Conservation (phyloP, 1,139 yeast genomes). For the Torulaspora globosa region DNA sequence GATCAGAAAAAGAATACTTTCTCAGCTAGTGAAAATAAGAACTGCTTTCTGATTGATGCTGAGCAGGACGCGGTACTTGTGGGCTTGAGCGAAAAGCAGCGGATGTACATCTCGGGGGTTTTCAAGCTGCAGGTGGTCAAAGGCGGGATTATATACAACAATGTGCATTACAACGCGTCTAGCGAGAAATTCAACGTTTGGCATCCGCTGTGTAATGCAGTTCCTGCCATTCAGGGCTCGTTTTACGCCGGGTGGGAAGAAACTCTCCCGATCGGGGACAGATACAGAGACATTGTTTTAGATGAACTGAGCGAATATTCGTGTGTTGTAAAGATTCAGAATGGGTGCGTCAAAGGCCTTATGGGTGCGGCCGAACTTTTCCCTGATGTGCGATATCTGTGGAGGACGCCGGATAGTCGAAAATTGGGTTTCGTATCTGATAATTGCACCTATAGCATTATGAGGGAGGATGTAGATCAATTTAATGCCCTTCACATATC, state of each 20-base stretch:
- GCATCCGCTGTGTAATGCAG: conserved; percentile 52
- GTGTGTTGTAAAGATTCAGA: conserved; percentile 26
- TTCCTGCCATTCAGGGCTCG: conserved; percentile 49
- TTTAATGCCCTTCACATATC: conserved; percentile 27
- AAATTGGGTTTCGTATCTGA: conserved; percentile 10
- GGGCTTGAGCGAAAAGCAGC: conserved; percentile 43
- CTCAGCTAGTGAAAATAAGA: conserved; percentile 9
- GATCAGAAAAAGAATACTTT: background rate
- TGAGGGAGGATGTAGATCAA: conserved; percentile 33
- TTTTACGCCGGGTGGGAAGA: conserved; percentile 36
- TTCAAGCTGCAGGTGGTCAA: conserved; percentile 49
- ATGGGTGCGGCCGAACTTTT: conserved; percentile 16
- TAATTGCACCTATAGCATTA: conserved; percentile 24
- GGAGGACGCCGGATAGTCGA: conserved; percentile 21
- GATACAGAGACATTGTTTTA: conserved; percentile 10
- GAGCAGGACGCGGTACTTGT: conserved; percentile 11
- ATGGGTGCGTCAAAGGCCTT: conserved; percentile 17
- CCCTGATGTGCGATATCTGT: conserved; percentile 24
- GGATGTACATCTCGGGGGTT: conserved; percentile 56
- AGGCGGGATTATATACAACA: conserved; percentile 57
- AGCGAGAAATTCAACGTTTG: conserved; percentile 39
- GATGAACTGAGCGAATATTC: conserved; percentile 19
- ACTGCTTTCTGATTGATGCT: conserved; percentile 12
- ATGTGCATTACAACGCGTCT: conserved; percentile 48
- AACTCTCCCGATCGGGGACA: conserved; percentile 37